Evolutionary conservation across 106 monocot species (phyloP).

Genomic region (Dioscorea dumetorum): DNA sequence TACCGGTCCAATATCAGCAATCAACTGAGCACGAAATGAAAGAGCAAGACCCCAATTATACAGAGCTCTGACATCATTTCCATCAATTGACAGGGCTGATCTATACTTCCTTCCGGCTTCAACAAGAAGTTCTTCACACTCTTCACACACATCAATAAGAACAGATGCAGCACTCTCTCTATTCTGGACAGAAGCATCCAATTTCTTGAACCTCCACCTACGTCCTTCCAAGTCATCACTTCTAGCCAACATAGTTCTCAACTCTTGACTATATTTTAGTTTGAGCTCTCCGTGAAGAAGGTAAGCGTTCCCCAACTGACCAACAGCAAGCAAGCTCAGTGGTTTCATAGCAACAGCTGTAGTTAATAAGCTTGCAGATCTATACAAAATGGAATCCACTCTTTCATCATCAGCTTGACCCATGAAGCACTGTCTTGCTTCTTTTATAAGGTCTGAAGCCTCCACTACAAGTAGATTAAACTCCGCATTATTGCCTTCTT

Average conservation of each 20-base stretch:
- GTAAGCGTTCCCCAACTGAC: conserved; percentile 85
- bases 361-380: conserved; percentile 57
- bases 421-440: conserved; percentile 63
- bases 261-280: conserved; percentile 67
- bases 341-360: conserved; percentile 66
- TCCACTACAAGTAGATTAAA: conserved; percentile 47
- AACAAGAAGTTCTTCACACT: conserved; percentile 85
- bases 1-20: conserved; percentile 96
- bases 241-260: conserved; percentile 60
- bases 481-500: conserved; percentile 32
- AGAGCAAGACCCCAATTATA: conserved; percentile 98
- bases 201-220: conserved; percentile 16
- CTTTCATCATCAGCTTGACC: conserved; percentile 46
- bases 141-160: conserved; percentile 83
- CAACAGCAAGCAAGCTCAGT: conserved; percentile 63
- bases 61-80: conserved; percentile 71
- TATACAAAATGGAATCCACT: conserved; percentile 50
- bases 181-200: conserved; percentile 14
- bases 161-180: conserved; percentile 49
- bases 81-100: conserved; percentile 78
- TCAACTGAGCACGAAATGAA: conserved; percentile 77
- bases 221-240: conserved; percentile 20
- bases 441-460: conserved; percentile 47
- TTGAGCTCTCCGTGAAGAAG: conserved; percentile 96
- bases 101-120: conserved; percentile 81